These are phyloP conservation scores for Colletotrichum sp. DNA, from an alignment of 2,329 filamentous ascomycete species.

Conservation along the genomic window DNA sequence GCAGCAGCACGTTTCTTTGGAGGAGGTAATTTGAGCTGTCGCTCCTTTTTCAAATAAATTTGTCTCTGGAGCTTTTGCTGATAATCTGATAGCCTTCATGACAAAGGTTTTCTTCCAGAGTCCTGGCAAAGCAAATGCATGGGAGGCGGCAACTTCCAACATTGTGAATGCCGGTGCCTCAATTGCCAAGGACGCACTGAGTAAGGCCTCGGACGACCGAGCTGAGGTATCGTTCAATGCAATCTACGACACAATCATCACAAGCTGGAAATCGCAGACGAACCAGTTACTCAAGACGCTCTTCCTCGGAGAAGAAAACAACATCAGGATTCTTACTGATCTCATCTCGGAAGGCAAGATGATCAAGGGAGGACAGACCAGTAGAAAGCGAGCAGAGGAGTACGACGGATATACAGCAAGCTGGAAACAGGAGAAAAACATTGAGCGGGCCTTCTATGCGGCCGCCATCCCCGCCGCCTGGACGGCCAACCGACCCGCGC, in stretches of 20 bases:
- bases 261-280: not conserved
- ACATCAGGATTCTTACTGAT: not conserved
- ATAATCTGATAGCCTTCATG: not conserved
- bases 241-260: not conserved
- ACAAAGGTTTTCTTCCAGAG: not conserved
- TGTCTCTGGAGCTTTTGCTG: not conserved
- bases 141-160: not conserved
- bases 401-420: not conserved
- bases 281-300: not conserved
- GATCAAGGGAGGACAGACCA: not conserved
- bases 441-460: not conserved
- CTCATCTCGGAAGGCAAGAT: not conserved
- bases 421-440: not conserved
- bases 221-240: not conserved
- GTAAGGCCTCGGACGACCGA: not conserved
- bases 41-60: rapidly evolving
- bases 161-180: not conserved
- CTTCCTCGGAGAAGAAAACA: not conserved
- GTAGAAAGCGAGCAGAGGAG: not conserved
- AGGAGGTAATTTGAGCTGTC: not conserved
- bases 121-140: not conserved
- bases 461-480: not conserved
- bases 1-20: not conserved
- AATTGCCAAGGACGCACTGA: not conserved
- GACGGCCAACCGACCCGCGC: not conserved